phyloP scores from a whole-genome alignment of 352 stramenopile species.

The Globisporangium alternatum region DNA sequence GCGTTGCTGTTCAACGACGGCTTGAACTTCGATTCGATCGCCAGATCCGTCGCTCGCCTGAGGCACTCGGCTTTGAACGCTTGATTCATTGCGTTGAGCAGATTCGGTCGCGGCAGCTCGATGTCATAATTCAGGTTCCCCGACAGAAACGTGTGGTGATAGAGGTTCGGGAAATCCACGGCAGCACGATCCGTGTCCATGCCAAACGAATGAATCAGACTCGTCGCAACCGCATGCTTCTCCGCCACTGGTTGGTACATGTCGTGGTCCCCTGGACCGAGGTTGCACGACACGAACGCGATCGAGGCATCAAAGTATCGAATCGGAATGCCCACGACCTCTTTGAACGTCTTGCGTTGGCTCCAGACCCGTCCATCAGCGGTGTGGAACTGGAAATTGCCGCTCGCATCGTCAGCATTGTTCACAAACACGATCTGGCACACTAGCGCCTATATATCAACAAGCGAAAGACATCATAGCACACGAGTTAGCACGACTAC shows the following conservation, averaged over 20 bases:
- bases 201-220: conserved; percentile 74
- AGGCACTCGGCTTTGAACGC: conserved; percentile 74
- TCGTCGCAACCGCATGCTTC: conserved; percentile 59
- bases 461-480: conserved; percentile 3
- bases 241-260: conserved; percentile 28
- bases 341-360: conserved; percentile 70
- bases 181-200: conserved; percentile 73
- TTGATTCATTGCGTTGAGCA: conserved; percentile 55
- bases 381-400: conserved; percentile 74
- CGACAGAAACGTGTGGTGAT: conserved; percentile 80
- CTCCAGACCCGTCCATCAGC: conserved; percentile 68
- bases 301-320: conserved; percentile 83
- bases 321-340: conserved; percentile 77
- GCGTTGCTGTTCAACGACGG: conserved; percentile 19
- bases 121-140: conserved; percentile 84
- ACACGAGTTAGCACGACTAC: not conserved
- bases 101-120: conserved; percentile 33
- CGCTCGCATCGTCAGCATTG: conserved; percentile 74
- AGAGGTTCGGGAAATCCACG: conserved; percentile 82
- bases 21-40: conserved; percentile 62
- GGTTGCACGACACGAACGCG: conserved; percentile 81
- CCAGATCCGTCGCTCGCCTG: conserved; percentile 48
- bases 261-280: conserved; percentile 26
- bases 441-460: conserved; percentile 40
- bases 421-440: conserved; percentile 88